These are phyloP conservation scores for Trichoderma endophyticum DNA, from an alignment of 2,329 filamentous ascomycete species.

Conservation along the genomic window DNA sequence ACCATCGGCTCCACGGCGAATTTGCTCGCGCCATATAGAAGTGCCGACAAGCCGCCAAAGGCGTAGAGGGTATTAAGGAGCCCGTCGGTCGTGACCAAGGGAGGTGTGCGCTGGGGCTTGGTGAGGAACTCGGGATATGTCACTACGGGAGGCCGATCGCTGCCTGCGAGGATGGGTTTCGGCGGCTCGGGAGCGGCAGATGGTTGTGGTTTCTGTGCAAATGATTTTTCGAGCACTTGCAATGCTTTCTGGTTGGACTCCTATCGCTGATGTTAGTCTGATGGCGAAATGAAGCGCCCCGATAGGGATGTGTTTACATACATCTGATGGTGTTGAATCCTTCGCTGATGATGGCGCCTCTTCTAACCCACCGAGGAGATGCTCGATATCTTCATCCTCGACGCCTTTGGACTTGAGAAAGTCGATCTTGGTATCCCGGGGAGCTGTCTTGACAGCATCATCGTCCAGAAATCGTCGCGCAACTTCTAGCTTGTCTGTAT, in stretches of 20 bases:
- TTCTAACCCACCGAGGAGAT: constrained; percentile 48
- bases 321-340: neutral
- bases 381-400: constrained; percentile 61
- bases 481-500: constrained; percentile 50
- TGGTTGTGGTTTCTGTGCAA: constrained; percentile 16
- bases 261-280: neutral
- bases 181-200: constrained; percentile 24
- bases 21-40: constrained; percentile 68
- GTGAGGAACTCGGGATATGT: constrained; percentile 69
- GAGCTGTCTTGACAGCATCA: constrained; percentile 64
- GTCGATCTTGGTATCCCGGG: constrained; percentile 67
- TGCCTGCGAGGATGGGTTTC: constrained; percentile 19
- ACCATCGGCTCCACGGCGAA: constrained; percentile 65
- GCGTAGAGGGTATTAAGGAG: constrained; percentile 59
- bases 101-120: constrained; percentile 52
- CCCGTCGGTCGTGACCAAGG: constrained; percentile 58
- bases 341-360: neutral
- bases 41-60: constrained; percentile 55
- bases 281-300: too few species aligned
- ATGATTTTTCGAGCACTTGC: constrained; percentile 7
- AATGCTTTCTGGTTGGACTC: neutral
- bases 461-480: constrained; percentile 75
- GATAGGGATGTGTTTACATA: neutral
- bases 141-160: constrained; percentile 58
- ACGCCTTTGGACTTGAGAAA: constrained; percentile 80